Conservation (phyloP, 805 yeast genomes). For the Sugiyamaella boreocaroliniensis region DNA sequence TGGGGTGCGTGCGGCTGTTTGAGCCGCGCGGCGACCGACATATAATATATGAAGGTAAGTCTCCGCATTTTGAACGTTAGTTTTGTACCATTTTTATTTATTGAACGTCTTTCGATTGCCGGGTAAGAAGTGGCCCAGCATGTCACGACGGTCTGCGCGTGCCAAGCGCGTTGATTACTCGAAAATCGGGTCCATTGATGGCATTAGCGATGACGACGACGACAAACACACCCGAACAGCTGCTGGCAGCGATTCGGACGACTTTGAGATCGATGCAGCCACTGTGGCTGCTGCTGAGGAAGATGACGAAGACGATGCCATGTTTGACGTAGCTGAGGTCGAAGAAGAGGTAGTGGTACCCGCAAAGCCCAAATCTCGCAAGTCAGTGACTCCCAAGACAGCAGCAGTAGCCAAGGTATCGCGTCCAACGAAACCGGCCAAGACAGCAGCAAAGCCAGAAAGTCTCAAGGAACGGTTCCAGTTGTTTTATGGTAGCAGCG, state of each 20-base stretch:
- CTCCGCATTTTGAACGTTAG: too few relatives aligned
- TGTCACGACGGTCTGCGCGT: slow-evolving; percentile 13
- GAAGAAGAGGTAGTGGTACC: neutral
- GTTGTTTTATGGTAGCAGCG: slow-evolving; percentile 46
- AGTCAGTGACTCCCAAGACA: too few relatives aligned
- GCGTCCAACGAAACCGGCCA: too few relatives aligned
- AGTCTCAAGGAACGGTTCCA: slow-evolving; percentile 37
- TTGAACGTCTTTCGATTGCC: neutral
- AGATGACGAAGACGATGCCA: slow-evolving; percentile 12
- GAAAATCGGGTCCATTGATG: slow-evolving; percentile 10
- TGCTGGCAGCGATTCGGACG: slow-evolving; percentile 6
- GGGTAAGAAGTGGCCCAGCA: neutral
- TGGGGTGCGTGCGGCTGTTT: too few relatives aligned
- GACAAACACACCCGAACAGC: neutral
- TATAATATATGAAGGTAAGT: too few relatives aligned
- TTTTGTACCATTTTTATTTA: too few relatives aligned
- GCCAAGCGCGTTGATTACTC: slow-evolving; percentile 16
- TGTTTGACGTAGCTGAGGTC: slow-evolving; percentile 3
- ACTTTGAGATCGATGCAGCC: slow-evolving; percentile 7
- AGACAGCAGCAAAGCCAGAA: slow-evolving; percentile 2
- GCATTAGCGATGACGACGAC: slow-evolving; percentile 6
- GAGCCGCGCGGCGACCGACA: too few relatives aligned
- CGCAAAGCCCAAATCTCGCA: neutral
- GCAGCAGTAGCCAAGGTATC: too few relatives aligned
- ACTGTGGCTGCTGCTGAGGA: slow-evolving; percentile 8